A percentile compares a stretch with the other conserved stretches of the same genome.
Evolutionary conservation across 768 basidiomycete genomes (phyloP).

Genomic region (Naganishia vaughanmartiniae): DNA sequence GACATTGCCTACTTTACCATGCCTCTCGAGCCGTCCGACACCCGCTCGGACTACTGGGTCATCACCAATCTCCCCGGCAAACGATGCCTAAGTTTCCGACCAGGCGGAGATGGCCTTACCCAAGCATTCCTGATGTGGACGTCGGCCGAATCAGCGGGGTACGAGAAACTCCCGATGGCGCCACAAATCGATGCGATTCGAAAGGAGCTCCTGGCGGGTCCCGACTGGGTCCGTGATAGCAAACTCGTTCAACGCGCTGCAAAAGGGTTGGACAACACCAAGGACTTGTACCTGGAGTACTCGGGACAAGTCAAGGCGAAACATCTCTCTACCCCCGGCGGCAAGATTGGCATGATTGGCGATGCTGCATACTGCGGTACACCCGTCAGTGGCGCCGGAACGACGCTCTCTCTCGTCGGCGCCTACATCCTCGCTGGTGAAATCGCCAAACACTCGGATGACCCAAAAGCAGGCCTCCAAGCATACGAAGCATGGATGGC

Average conservation of each 20-base stretch:
- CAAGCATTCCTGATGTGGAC: conserved; percentile 3
- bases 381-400: conserved; percentile 42
- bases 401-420: conserved; percentile 37
- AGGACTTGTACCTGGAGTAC: neutral
- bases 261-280: neutral
- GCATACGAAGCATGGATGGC: conserved; percentile 1
- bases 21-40: neutral
- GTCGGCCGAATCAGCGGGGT: neutral
- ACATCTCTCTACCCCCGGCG: neutral
- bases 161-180: neutral
- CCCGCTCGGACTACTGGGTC: neutral
- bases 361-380: conserved; percentile 41
- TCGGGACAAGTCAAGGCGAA: neutral
- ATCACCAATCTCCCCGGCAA: conserved; percentile 8
- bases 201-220: neutral
- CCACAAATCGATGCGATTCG: neutral
- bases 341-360: conserved; percentile 32
- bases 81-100: conserved; percentile 6
- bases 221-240: neutral
- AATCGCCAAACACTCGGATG: conserved; percentile 28
- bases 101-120: neutral
- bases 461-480: neutral
- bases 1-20: conserved; percentile 11
- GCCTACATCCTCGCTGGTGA: conserved; percentile 42
- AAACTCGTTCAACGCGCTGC: neutral